Percentiles rank a stretch among this genome's conserved stretches.
Evolutionary conservation across 1,284 basidiomycete genomes (phyloP).

Genomic region (Ustilago trichophora): DNA sequence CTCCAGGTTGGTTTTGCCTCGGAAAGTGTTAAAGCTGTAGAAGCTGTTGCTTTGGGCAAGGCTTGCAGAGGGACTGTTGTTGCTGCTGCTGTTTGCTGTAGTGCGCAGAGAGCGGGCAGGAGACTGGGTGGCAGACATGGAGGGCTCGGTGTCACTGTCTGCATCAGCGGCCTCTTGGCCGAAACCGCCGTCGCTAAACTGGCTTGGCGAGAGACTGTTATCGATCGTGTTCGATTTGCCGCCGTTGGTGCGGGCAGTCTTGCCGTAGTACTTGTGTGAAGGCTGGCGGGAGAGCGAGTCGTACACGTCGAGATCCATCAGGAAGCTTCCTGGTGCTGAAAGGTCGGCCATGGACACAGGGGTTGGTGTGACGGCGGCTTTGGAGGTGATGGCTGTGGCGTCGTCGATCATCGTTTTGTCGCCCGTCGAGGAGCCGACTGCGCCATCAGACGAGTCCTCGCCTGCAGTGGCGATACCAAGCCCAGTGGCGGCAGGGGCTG

Average conservation of each 20-base stretch:
- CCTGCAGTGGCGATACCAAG: constrained; percentile 25
- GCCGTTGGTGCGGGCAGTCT: background rate
- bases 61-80: background rate
- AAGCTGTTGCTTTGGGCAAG: constrained; percentile 17
- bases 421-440: background rate
- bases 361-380: background rate
- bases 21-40: constrained; percentile 40
- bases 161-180: constrained; percentile 26
- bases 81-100: background rate
- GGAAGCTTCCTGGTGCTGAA: constrained; percentile 37
- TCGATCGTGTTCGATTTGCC: background rate
- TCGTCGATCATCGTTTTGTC: constrained; percentile 6
- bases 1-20: constrained; percentile 37
- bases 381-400: background rate
- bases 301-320: constrained; percentile 47
- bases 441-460: constrained; percentile 2
- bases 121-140: constrained; percentile 13
- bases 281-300: constrained; percentile 40
- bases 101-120: constrained; percentile 21
- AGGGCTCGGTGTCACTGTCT: constrained; percentile 44
- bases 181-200: constrained; percentile 28
- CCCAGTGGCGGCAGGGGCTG: constrained; percentile 8
- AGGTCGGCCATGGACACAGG: constrained; percentile 7
- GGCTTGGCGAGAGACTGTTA: constrained; percentile 15
- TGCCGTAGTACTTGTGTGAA: constrained; percentile 4